Conservation (phyloP, 2,329 filamentous ascomycete species). For the Penicillium fuscoglaucum region DNA sequence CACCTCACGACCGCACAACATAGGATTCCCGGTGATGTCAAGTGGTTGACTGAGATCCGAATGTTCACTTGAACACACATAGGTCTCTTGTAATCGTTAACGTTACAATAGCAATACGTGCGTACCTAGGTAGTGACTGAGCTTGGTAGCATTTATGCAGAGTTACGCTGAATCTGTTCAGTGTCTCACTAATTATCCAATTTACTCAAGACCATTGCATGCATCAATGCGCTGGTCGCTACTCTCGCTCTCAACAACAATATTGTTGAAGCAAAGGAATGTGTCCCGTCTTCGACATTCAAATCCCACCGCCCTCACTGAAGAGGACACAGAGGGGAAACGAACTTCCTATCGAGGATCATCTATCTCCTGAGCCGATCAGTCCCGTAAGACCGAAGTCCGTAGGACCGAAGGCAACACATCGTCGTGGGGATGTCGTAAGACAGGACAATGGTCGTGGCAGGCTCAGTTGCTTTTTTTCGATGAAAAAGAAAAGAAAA, state of each 20-base stretch:
- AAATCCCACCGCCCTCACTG: conserved; percentile 67
- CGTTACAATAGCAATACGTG: neutral
- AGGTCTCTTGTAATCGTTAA: too few species aligned
- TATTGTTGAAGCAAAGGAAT: conserved; percentile 22
- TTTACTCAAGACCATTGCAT: neutral
- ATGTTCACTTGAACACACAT: too few species aligned
- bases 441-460: conserved; percentile 66
- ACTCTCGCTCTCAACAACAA: neutral
- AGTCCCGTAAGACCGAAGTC: conserved; percentile 56
- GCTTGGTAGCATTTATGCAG: neutral
- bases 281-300: conserved; percentile 72
- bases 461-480: conserved; percentile 65
- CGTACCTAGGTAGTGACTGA: neutral
- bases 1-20: neutral
- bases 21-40: conserved; percentile 20
- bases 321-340: conserved; percentile 68
- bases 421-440: conserved; percentile 54
- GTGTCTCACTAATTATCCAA: neutral
- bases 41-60: neutral
- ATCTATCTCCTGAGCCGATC: conserved; percentile 65
- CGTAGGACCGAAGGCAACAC: conserved; percentile 64
- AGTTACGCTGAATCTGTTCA: neutral
- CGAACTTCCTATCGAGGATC: conserved; percentile 69
- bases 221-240: neutral
- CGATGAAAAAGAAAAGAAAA: conserved; percentile 51